A percentile compares a stretch with the other conserved stretches of the same genome.
phyloP scores from a whole-genome alignment of 148 eudicot species.

The Chenopodium album region DNA sequence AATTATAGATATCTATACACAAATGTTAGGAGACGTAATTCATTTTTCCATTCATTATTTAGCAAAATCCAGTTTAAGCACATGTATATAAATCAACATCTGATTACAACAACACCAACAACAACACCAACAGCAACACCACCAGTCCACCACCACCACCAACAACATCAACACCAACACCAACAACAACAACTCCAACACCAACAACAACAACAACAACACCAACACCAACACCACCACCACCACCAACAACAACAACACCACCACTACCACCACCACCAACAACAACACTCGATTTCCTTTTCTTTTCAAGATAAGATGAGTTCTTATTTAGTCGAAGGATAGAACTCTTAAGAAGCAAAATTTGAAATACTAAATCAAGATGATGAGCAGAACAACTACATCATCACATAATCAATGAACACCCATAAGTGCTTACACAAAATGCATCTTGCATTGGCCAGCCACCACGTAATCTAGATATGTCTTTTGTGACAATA shows the following conservation, averaged over 20 bases:
- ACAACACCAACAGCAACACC: no score
- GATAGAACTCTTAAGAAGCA: not conserved
- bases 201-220: no score
- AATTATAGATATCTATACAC: not conserved
- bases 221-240: no score
- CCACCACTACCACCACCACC: no score
- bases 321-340: not conserved
- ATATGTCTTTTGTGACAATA: slow-evolving; percentile 90
- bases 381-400: not conserved
- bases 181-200: no score
- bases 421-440: slow-evolving; percentile 47
- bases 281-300: not conserved
- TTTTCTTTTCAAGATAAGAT: not conserved
- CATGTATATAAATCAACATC: not conserved
- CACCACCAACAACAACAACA: no score
- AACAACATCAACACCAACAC: no score
- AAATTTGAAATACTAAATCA: not conserved
- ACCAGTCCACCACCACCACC: no score
- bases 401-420: not conserved
- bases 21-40: not conserved
- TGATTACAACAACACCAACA: no score
- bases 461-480: slow-evolving; percentile 98
- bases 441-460: slow-evolving; percentile 95
- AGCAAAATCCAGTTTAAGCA: not conserved
- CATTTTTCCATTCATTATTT: not conserved